A percentile compares a stretch with the other conserved stretches of the same genome.
phyloP scores from a whole-genome alignment of 2,329 filamentous ascomycete species.

The Ascochyta viciae-villosae region DNA sequence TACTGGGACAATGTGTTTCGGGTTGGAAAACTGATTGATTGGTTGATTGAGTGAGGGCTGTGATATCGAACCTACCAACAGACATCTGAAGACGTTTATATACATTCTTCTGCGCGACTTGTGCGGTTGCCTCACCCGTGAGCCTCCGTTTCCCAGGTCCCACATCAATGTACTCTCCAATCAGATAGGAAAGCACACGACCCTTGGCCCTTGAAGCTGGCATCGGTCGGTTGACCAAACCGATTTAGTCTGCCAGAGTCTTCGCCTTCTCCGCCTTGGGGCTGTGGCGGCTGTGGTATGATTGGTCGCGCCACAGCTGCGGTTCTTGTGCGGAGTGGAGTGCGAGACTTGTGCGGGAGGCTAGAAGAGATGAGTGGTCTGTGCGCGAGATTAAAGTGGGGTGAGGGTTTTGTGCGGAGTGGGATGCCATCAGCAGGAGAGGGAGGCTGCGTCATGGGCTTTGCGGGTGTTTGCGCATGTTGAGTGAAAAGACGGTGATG shows the following conservation, averaged over 20 bases:
- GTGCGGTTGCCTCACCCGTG: constrained; percentile 13
- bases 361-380: neutral
- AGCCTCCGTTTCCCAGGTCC: neutral
- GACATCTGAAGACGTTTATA: constrained; percentile 8
- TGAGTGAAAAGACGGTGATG: neutral
- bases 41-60: neutral
- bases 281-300: neutral
- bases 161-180: neutral
- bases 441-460: no score
- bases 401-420: constrained; percentile 15
- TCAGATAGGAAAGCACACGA: neutral
- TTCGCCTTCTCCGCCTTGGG: neutral
- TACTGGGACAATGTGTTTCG: neutral
- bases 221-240: no score
- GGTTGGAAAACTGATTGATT: neutral
- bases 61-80: neutral
- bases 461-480: no score
- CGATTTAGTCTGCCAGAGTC: neutral
- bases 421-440: neutral
- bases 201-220: no score
- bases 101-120: constrained; percentile 30
- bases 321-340: constrained; percentile 10
- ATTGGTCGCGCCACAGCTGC: constrained; percentile 7
- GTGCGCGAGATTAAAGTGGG: constrained; percentile 1
- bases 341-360: constrained; percentile 14